Base-by-base conservation (phyloP, 164 flowering plant species). In the Tetrastigma voinierianum region DNA sequence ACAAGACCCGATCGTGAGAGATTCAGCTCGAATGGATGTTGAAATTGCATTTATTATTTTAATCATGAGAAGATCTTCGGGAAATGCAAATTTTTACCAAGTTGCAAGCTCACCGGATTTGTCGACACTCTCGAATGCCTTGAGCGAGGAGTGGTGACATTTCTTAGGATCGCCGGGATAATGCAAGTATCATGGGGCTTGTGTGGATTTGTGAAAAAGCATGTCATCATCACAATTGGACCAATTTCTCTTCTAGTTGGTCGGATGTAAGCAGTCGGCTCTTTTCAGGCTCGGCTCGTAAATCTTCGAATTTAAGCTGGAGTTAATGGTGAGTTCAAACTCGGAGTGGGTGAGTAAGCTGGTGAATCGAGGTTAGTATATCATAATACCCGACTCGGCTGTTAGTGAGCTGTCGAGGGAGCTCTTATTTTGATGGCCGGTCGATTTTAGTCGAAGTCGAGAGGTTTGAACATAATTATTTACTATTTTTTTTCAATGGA, bases 101-200 rank as follows among this genome's bases (percentile, higher is more conserved):
- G 70, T 91, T n/a, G 97, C 93, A n/a, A 91, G 83, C 69, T 91
- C 91, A n/a, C 13, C 88, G 70, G 14, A 91, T 85, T 1, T 76
- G 84, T 49, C 80, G 84, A 67, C 91, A 83, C 66, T 89, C 97
- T 40, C 97, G 58, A 83, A 91, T 17, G 97, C 97, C 72, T 81
- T 87, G 64, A 91, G 77, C 64, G n/a, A n/a, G 89, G 79, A 43
- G 91, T 87, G 25, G 90, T 86, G 51, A 91, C 85, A 59, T 59
- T 91, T 91, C 78, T 91, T 91, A 0, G 93, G 97, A 73, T 91
- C 97, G 95, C 46, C 93, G 84, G 4, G 97, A 88, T 61, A 91
- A 65, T 54, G 97, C 97, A 4, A 91, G 87, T 65, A 89, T 91
- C 81, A 83, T 91, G 1, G n/a, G 97, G 97, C 77, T 89, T 91